A percentile compares a stretch with the other conserved stretches of the same genome.
Conservation (phyloP, 495 filamentous ascomycete genomes). For the Penicillium taxi region DNA sequence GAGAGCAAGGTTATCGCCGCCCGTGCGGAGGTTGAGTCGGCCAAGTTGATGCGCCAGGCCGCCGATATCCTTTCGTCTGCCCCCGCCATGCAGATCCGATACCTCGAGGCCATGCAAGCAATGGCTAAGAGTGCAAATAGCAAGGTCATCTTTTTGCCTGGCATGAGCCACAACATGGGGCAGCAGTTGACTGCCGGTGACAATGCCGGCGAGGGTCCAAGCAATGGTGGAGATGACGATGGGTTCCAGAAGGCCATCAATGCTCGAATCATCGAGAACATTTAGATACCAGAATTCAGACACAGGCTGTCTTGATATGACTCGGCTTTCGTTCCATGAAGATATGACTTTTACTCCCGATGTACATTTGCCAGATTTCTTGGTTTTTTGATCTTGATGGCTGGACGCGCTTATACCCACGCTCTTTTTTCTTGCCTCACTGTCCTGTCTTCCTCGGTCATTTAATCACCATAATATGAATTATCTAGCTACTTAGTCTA, state of each 20-base stretch:
- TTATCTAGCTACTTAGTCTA: too few relatives aligned
- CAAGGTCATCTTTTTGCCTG: slow-evolving; percentile 95
- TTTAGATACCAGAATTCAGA: slow-evolving; percentile 39
- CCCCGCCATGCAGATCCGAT: slow-evolving; percentile 97
- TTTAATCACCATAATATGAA: too few relatives aligned
- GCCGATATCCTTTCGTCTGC: slow-evolving; percentile 91
- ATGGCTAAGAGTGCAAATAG: slow-evolving; percentile 95
- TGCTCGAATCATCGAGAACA: slow-evolving; percentile 76
- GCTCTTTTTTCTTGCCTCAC: slow-evolving; percentile 28
- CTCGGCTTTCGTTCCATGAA: slow-evolving; percentile 4
- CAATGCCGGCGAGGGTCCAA: slow-evolving; percentile 51
- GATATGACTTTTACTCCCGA: slow-evolving; percentile 14
- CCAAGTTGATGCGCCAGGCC: slow-evolving; percentile 96
- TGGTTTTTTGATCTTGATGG: slow-evolving; percentile 12
- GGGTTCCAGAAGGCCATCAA: slow-evolving; percentile 81
- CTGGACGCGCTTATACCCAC: slow-evolving; percentile 30
- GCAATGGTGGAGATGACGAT: slow-evolving; percentile 34
- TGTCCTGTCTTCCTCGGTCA: too few relatives aligned
- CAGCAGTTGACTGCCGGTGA: slow-evolving; percentile 45
- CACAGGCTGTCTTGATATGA: not conserved
- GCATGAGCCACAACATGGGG: slow-evolving; percentile 42
- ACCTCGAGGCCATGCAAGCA: slow-evolving; percentile 98
- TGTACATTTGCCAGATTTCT: slow-evolving; percentile 10
- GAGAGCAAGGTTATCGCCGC: slow-evolving; percentile 97
- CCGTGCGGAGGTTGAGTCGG: slow-evolving; percentile 91